Percentiles rank a stretch among this genome's conserved stretches.
These are phyloP conservation scores for Vicia villosa DNA, from an alignment of 306 rosid genomes.

Conservation along the genomic window DNA sequence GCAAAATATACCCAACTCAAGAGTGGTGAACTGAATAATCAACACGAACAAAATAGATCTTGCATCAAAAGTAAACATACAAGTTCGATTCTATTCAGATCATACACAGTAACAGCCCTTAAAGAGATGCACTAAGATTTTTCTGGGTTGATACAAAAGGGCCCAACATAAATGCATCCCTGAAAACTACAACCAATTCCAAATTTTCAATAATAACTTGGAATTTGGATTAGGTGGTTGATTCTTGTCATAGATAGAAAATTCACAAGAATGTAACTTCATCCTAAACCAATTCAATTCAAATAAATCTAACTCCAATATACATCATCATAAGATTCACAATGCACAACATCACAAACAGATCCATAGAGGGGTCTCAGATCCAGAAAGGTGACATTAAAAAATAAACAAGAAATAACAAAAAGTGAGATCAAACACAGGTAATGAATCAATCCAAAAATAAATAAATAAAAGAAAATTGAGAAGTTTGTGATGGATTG, in stretches of 20 bases:
- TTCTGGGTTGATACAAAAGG: not conserved
- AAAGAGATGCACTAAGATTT: not conserved
- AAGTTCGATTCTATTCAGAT: not conserved
- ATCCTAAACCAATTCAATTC: constrained; percentile 23
- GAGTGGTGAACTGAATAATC: constrained; percentile 5
- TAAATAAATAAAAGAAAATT: not conserved
- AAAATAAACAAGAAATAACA: not conserved
- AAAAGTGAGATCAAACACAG: constrained; percentile 26
- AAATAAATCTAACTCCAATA: constrained; percentile 6
- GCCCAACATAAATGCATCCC: not conserved
- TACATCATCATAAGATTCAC: constrained; percentile 25
- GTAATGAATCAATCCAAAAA: not conserved
- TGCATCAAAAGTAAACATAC: constrained; percentile 8
- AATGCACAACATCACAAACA: constrained; percentile 19
- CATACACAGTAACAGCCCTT: not conserved
- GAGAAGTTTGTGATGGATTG: not conserved
- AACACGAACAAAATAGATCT: constrained; percentile 26
- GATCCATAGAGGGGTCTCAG: constrained; percentile 33
- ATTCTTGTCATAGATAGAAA: constrained; percentile 8
- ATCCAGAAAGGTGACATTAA: constrained; percentile 36
- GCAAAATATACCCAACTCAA: constrained; percentile 1
- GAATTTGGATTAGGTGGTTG: constrained; percentile 12
- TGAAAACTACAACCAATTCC: no score
- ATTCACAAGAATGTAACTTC: constrained; percentile 12
- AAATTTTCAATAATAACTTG: not conserved